Conservation (phyloP, 495 filamentous ascomycete genomes). For the Pseudotulostoma volvatum region DNA sequence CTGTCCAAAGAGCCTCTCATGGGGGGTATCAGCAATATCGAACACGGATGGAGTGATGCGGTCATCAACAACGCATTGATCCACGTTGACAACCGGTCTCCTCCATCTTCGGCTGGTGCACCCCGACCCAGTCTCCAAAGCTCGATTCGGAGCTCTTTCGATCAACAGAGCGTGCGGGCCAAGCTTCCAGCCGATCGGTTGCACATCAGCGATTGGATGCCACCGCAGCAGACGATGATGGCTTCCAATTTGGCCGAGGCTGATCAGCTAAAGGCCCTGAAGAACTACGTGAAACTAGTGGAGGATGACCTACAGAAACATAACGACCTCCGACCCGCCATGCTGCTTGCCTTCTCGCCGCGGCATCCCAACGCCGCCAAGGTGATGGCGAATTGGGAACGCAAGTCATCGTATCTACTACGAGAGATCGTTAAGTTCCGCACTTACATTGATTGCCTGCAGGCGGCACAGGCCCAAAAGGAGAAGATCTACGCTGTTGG, state of each 20-base stretch:
- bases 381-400: conserved; percentile 92
- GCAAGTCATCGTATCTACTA: conserved; percentile 77
- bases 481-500: conserved; percentile 32
- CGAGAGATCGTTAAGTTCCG: conserved; percentile 93
- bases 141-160: conserved; percentile 55
- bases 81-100: conserved; percentile 30
- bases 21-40: conserved; percentile 88
- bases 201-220: conserved; percentile 80
- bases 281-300: conserved; percentile 65
- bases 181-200: conserved; percentile 75
- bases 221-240: conserved; percentile 79
- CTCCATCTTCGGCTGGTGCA: conserved; percentile 16
- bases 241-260: conserved; percentile 58
- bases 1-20: conserved; percentile 83
- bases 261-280: conserved; percentile 63
- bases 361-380: conserved; percentile 64
- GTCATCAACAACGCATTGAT: conserved; percentile 64
- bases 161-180: conserved; percentile 42
- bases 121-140: conserved; percentile 50
- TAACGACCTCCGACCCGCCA: conserved; percentile 68
- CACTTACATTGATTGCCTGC: conserved; percentile 78
- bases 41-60: conserved; percentile 92
- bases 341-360: conserved; percentile 80
- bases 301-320: conserved; percentile 75
- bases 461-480: conserved; percentile 39